These are phyloP conservation scores for Larix sibirica DNA, from an alignment of 83 land plant genomes.

Conservation along the genomic window DNA sequence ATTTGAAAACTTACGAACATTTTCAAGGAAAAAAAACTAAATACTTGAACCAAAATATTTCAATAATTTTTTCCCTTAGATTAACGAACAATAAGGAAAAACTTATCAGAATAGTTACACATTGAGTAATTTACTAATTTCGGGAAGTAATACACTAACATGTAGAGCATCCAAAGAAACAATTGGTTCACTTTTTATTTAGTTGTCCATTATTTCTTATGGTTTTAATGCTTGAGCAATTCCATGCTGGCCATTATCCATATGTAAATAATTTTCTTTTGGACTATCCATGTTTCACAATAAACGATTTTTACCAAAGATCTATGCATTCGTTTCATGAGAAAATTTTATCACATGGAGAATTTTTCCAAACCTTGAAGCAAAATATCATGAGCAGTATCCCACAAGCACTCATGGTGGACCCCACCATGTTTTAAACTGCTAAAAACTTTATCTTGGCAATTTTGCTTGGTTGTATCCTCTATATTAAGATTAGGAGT, in stretches of 20 bases:
- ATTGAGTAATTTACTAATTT: no score
- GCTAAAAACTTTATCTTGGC: not conserved
- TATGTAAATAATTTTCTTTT: constrained; percentile 17
- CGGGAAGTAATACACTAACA: no score
- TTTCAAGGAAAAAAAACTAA: no score
- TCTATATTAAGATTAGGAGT: constrained; percentile 3
- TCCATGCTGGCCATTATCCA: not conserved
- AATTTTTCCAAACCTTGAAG: constrained; percentile 95
- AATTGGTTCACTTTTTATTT: not conserved
- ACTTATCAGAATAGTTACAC: no score
- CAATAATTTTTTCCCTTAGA: no score
- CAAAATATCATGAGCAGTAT: constrained; percentile 85
- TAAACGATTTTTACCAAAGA: constrained; percentile 67
- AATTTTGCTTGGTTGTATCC: not conserved
- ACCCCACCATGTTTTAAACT: not conserved
- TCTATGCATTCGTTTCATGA: constrained; percentile 89
- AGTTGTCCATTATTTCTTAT: not conserved
- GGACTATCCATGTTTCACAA: constrained; percentile 23
- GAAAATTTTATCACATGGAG: constrained; percentile 94
- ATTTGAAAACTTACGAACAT: no score
- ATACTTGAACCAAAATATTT: no score
- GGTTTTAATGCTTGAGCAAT: not conserved
- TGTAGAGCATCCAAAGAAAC: not conserved
- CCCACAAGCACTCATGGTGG: constrained; percentile 34
- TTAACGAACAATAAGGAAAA: no score